Evolutionary conservation across 176 grass and related monocot species (phyloP), one percentile per base, ranked within the genome.

Genomic region (Aegilops bicornis): DNA sequence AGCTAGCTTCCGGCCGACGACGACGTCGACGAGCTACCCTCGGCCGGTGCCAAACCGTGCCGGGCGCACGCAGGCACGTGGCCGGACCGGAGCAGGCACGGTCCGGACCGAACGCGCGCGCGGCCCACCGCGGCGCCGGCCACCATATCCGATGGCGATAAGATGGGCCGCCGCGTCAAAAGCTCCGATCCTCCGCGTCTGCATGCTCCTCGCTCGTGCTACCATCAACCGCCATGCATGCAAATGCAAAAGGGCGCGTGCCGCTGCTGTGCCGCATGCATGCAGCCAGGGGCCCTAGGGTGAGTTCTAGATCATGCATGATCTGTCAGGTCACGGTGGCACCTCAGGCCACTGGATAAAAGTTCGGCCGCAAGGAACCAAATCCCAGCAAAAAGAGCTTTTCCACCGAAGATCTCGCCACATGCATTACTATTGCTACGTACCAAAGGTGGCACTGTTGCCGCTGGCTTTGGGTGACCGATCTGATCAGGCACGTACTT

Each of bases 321-420:
- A 45, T 73, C n/a, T 19, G 7, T 25, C n/a, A 1, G 8, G 60
- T 50, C 24, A 19, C 40, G 19, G 37, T 76, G 58, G 56, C 70
- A 8, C 54, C 52, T 42, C 35, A 20, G 35, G 24, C 36, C 69
- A 64, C 56, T n/a, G 15, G 70, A 79, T 10, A 10, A 25, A 6
- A 64, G 27, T 29, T 77, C 31, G 23, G 23, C 50, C 39, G 16
- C 10, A 3, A 77, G 61, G 36, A 31, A 74, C 68, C 82, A 80
- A 85, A 89, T 89, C 87, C 79, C 43, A 1, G 42, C 13, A 1
- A 64, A 80, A 89, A 39, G 64, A 64, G 30, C 67, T 84, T 50
- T 84, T 22, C 69, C 22, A 5, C 39, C n/a, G 0, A 79, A 89
- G 75, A 89, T 85, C 45, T 52, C 15, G 5, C 40, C 78, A 64